Evolutionary conservation across 306 rosid genomes (phyloP), one percentile per base, ranked within the genome.

Genomic region (Quercus aquifolioides): DNA sequence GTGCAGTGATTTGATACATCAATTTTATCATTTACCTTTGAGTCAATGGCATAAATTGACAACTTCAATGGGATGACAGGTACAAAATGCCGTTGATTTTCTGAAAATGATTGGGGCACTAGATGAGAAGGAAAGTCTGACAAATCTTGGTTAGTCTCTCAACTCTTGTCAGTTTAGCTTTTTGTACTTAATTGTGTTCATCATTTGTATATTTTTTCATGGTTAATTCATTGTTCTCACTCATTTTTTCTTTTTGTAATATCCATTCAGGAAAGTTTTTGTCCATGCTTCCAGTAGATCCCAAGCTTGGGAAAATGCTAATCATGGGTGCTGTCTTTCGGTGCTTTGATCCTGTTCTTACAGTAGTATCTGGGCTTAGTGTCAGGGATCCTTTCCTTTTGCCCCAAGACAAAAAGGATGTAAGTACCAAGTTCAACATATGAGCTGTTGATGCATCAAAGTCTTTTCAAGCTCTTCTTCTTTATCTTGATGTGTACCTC

Each of bases 261-360:
- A 8, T 67, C 23, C 1, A 57, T 70, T 46, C 93, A 94, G 98
- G 99, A 77, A 95, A 85, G 43, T 91, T 91, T 88, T 92, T 95
- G 83, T 87, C 99, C 2, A 87, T 92, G 73, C 97, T 95, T 85
- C 99, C 99, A 14, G 98, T 95, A 52, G 99, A 95, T 73, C 99
- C 99, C 75, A 95, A 95, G 85, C 91, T 92, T 55, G 99, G 99
- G 52, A 95, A 95, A 91, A 92, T 95, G 99, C 86, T 95, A 82
- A 76, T 92, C 38, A 92, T 95, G 99, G 99, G 99, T 64, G 94
- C 97, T 81, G 84, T 92, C 79, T 92, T 92, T 82, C 91, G 88
- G 63, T 95, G 99, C 91, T 95, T 95, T 87, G 99, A 95, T 89
- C 98, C 99, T 80, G 87, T 95, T 89, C 99, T 95, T 77, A 95